These are phyloP conservation scores for Chytriomyces hyalinus DNA, from an alignment of 192 early-diverging fungal genomes.

Conservation along the genomic window DNA sequence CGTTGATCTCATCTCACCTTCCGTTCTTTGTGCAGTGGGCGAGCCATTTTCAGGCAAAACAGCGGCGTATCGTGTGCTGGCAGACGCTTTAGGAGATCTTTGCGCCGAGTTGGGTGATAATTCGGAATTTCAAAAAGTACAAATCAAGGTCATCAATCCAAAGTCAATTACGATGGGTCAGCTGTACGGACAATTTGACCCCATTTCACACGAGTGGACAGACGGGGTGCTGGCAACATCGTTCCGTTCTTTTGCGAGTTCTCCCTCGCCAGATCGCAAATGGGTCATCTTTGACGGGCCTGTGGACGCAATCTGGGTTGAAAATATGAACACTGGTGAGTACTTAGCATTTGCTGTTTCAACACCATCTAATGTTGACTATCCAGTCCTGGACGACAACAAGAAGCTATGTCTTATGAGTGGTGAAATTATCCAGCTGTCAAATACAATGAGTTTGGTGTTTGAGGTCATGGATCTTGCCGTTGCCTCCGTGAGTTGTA, in stretches of 20 bases:
- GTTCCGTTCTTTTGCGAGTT: slow-evolving; percentile 59
- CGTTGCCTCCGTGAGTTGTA: slow-evolving; percentile 62
- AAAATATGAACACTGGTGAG: slow-evolving; percentile 68
- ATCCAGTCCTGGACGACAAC: slow-evolving; percentile 63
- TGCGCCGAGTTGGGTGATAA: slow-evolving; percentile 42
- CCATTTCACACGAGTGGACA: slow-evolving; percentile 67
- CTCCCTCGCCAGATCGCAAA: slow-evolving; percentile 60
- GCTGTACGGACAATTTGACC: slow-evolving; percentile 68
- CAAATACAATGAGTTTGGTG: slow-evolving; percentile 69
- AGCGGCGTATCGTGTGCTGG: slow-evolving; percentile 63
- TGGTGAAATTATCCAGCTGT: slow-evolving; percentile 69
- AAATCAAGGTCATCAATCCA: slow-evolving; percentile 64
- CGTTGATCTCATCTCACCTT: not conserved
- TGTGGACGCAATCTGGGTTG: slow-evolving; percentile 67
- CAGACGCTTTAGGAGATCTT: slow-evolving; percentile 58
- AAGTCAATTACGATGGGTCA: slow-evolving; percentile 69
- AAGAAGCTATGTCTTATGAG: slow-evolving; percentile 70
- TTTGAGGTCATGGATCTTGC: slow-evolving; percentile 73
- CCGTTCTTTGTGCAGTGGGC: slow-evolving; percentile 45
- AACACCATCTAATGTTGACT: not conserved
- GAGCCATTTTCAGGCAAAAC: slow-evolving; percentile 68
- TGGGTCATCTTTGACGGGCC: slow-evolving; percentile 73
- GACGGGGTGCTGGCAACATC: slow-evolving; percentile 64
- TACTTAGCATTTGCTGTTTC: not conserved
- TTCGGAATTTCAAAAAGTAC: slow-evolving; percentile 57